Evolutionary conservation across 2,329 filamentous ascomycete species (phyloP).

Genomic region (Aspergillus vadensis): DNA sequence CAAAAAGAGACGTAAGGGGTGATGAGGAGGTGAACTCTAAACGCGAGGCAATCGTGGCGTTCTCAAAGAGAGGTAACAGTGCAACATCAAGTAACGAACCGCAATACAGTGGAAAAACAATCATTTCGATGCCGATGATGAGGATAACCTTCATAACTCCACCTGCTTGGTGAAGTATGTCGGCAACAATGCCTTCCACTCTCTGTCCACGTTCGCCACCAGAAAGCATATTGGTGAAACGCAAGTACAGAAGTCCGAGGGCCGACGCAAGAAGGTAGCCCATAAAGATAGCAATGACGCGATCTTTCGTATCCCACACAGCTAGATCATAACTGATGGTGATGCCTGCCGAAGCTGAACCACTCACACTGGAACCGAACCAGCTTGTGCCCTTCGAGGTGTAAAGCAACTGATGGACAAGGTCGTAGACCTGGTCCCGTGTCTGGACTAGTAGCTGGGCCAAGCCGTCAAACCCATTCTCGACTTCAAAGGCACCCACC

Average conservation of each 20-base stretch:
- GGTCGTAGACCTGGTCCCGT: constrained; percentile 25
- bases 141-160: constrained; percentile 97
- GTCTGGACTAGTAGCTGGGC: constrained; percentile 16
- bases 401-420: constrained; percentile 24
- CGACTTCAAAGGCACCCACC: constrained; percentile 24
- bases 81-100: constrained; percentile 87
- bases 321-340: constrained; percentile 61
- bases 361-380: constrained; percentile 27
- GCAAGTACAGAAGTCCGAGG: constrained; percentile 76
- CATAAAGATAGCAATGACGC: constrained; percentile 71
- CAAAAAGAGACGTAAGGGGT: constrained; percentile 88
- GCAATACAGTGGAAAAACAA: constrained; percentile 94
- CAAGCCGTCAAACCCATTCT: constrained; percentile 22
- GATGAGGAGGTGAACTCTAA: constrained; percentile 75
- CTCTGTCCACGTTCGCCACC: constrained; percentile 56
- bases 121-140: constrained; percentile 99
- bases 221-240: constrained; percentile 69
- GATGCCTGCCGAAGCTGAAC: constrained; percentile 21
- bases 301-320: constrained; percentile 69
- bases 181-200: constrained; percentile 72
- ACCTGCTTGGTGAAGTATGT: constrained; percentile 86
- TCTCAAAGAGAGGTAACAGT: constrained; percentile 83
- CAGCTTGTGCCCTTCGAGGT: constrained; percentile 32
- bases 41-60: constrained; percentile 74
- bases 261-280: constrained; percentile 79